Conservation (phyloP, 345 rosid species). For the Melastoma malabathricum region DNA sequence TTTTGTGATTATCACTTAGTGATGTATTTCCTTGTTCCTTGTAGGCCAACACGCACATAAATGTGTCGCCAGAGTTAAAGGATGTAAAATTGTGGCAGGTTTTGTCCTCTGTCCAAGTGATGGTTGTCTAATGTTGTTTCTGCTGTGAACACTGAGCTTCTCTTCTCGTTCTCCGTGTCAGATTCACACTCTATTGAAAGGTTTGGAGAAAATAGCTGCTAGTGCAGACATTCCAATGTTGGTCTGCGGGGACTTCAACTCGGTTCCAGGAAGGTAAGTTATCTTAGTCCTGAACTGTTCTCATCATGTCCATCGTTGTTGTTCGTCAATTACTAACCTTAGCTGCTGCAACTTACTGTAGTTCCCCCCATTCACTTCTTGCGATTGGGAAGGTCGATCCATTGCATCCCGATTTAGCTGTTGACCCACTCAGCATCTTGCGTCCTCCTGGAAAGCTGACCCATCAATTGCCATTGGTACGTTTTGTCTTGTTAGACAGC, state of each 20-base stretch:
- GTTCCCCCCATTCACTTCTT: constrained; percentile 96
- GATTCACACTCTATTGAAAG: constrained; percentile 21
- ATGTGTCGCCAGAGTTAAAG: constrained; percentile 67
- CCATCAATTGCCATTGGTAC: constrained; percentile 95
- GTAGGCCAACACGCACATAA: constrained; percentile 96
- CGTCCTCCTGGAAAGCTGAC: constrained; percentile 81
- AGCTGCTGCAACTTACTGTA: constrained; percentile 16
- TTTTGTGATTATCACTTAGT: too few species aligned
- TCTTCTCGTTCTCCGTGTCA: constrained; percentile 3
- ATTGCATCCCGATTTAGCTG: constrained; percentile 56
- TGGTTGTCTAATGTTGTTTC: too few species aligned
- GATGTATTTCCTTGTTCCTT: constrained; percentile 7
- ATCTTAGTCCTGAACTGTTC: constrained; percentile 6
- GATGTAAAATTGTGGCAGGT: constrained; percentile 99
- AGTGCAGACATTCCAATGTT: constrained; percentile 22
- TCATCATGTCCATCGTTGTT: too few species aligned
- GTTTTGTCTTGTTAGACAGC: neutral
- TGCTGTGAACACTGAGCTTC: neutral
- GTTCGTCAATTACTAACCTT: neutral
- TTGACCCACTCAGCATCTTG: constrained; percentile 80
- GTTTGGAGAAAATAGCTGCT: constrained; percentile 24
- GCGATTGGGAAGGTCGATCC: constrained; percentile 90
- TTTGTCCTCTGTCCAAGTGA: neutral
- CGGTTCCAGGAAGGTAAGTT: constrained; percentile 25
- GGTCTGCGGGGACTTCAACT: constrained; percentile 31